phyloP scores from a whole-genome alignment of 495 filamentous ascomycete species.

The Durotheca rogersii region DNA sequence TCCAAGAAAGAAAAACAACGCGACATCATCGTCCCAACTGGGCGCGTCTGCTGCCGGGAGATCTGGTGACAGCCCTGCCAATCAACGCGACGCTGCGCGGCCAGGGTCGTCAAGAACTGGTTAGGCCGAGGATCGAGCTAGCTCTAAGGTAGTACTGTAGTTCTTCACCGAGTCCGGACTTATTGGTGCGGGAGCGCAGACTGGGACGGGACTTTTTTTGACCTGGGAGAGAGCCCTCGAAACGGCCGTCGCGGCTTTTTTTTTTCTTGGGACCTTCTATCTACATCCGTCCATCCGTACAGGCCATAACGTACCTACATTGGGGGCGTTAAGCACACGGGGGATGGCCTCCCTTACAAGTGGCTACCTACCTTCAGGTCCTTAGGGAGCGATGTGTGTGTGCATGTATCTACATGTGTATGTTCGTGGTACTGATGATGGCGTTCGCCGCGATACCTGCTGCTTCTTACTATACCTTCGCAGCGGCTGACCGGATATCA shows the following conservation, averaged over 20 bases:
- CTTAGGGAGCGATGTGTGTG: too few species aligned
- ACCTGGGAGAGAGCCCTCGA: not conserved
- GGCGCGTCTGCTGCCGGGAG: slow-evolving; percentile 23
- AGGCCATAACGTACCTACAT: not conserved
- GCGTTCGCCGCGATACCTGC: not conserved
- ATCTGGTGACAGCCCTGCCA: slow-evolving; percentile 14
- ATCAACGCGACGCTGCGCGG: slow-evolving; percentile 15
- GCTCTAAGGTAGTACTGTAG: not conserved
- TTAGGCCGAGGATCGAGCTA: slow-evolving; percentile 4
- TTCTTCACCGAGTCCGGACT: slow-evolving; percentile 19
- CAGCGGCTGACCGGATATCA: slow-evolving; percentile 6
- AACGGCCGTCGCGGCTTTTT: not conserved
- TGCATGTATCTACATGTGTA: too few species aligned
- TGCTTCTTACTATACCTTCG: not conserved
- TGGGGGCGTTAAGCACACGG: too few species aligned
- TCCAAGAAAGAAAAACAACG: slow-evolving; percentile 24
- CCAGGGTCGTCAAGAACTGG: slow-evolving; percentile 7
- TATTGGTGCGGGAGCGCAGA: slow-evolving; percentile 1
- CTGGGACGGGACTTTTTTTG: not conserved
- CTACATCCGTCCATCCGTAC: not conserved
- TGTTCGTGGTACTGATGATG: not conserved
- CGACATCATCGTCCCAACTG: slow-evolving; percentile 7
- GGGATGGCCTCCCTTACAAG: too few species aligned
- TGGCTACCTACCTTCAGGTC: too few species aligned
- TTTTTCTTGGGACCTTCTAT: not conserved